Base-by-base conservation (phyloP, 306 rosid genomes). In the Hylodesmum podocarpum region DNA sequence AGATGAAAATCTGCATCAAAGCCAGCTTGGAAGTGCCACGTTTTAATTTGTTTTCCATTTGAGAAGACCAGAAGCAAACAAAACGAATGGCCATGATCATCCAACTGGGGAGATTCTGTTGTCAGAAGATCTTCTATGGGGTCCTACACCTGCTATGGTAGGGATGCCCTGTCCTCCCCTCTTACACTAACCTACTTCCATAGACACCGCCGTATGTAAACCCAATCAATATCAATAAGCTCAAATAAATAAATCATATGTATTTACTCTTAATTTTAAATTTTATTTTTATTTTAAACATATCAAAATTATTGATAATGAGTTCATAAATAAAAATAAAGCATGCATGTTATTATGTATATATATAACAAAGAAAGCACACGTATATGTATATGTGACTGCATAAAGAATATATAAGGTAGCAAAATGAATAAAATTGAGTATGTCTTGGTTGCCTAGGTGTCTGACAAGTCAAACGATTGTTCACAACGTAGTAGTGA, bases 51-150 rank as follows among this genome's bases (percentile, higher is more conserved):
- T 29, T 46, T 37, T 3, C 13, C 49, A 8, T 16, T 53, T 62
- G 78, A n/a, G 24, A 14, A 63, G 76, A 57, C 28, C 67, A 62
- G 47, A 62, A 78, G 78, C 63, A 79, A 81, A 86, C 80, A 78
- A 79, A 79, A 77, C 19, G 64, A 80, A 81, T 78, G 83, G 89
- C 81, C 54, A 37, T 22, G 89, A 83, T 78, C 71, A 69, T 78
- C 80, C 90, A 75, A 73, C 34, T 61, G 68, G 74, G 82, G 81
- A 78, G 92, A 87, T 89, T 83, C 85, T 82, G 57, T 49, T 79
- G 97, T 86, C 90, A 80, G 89, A 77, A 79, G 87, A 86, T 92
- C 91, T 84, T 80, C 85, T 8, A 70, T n/a, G 8, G 71, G 82
- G 89, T 25, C 82, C 81, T 79, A 64, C 36, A 21, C 72, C 73